Conservation (phyloP, 2,329 filamentous ascomycete species). For the Colletotrichum sidae region DNA sequence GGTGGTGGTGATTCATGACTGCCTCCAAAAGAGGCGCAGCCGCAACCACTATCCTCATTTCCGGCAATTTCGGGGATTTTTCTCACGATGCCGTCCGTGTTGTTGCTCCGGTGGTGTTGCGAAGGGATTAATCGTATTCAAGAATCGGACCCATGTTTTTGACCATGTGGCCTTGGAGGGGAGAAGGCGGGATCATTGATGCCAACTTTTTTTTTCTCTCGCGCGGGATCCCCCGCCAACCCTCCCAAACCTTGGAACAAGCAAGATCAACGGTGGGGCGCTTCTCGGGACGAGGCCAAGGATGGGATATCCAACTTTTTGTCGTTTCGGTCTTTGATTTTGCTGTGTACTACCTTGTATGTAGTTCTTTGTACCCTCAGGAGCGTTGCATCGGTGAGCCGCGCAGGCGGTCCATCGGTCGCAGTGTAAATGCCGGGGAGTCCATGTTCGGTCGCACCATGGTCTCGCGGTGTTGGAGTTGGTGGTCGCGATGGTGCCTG, state of each 20-base stretch:
- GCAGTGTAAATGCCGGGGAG: background rate
- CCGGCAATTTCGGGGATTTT: constrained; percentile 18
- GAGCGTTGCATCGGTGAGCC: constrained; percentile 19
- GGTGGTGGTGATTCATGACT: constrained; percentile 21
- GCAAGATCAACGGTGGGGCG: constrained; percentile 33
- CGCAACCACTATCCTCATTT: background rate
- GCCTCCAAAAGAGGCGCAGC: background rate
- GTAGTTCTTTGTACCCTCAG: background rate
- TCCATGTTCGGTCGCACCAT: constrained; percentile 27
- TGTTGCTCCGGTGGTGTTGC: constrained; percentile 19
- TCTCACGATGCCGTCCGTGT: constrained; percentile 28
- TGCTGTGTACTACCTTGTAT: background rate
- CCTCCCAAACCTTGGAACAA: constrained; percentile 32
- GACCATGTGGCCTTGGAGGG: background rate
- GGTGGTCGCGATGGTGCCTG: constrained; percentile 32
- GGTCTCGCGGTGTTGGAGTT: constrained; percentile 17
- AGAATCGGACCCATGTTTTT: constrained; percentile 11
- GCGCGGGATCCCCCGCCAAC: background rate
- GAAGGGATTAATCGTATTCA: background rate
- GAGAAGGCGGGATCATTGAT: background rate
- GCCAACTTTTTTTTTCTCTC: constrained; percentile 31
- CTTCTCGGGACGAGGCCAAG: constrained; percentile 18
- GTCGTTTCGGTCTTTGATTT: background rate
- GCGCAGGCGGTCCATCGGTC: background rate
- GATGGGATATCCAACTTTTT: constrained; percentile 32